Evolutionary conservation across 1,284 basidiomycete genomes (phyloP).

Genomic region (Inonotus hispidus): DNA sequence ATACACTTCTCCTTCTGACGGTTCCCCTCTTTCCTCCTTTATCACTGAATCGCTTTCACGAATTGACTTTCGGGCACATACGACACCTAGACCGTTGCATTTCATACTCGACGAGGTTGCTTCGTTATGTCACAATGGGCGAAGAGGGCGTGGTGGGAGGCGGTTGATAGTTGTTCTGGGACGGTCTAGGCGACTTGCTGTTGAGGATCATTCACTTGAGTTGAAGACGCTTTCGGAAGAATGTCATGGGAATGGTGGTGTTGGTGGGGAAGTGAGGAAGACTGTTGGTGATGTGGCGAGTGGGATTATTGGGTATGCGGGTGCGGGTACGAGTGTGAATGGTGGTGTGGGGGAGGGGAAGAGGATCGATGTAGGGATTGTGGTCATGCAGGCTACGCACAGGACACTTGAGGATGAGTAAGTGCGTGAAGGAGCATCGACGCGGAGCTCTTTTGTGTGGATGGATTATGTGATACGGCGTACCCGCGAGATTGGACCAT

Average conservation of each 20-base stretch:
- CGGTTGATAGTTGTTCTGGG: slow-evolving; percentile 63
- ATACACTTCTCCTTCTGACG: slow-evolving; percentile 13
- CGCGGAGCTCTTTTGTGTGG: too few relatives aligned
- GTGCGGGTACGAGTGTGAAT: neutral
- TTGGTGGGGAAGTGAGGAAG: slow-evolving; percentile 60
- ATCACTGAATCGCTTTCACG: slow-evolving; percentile 38
- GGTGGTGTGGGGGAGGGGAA: too few relatives aligned
- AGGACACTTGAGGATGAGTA: neutral
- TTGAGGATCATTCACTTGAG: slow-evolving; percentile 60
- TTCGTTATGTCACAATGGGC: slow-evolving; percentile 20
- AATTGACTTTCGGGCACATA: slow-evolving; percentile 50
- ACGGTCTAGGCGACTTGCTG: slow-evolving; percentile 61
- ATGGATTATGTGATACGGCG: too few relatives aligned
- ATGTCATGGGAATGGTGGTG: slow-evolving; percentile 31
- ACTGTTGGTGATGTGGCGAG: slow-evolving; percentile 80
- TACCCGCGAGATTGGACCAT: too few relatives aligned
- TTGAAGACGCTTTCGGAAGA: slow-evolving; percentile 59
- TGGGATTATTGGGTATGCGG: slow-evolving; percentile 46
- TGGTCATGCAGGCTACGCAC: slow-evolving; percentile 66
- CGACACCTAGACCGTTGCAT: slow-evolving; percentile 51
- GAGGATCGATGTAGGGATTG: slow-evolving; percentile 53
- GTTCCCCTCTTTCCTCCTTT: slow-evolving; percentile 25
- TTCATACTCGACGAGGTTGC: slow-evolving; percentile 35
- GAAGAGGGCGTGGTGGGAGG: slow-evolving; percentile 18
- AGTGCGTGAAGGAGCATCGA: too few relatives aligned